Percentiles rank a stretch among this genome's conserved stretches.
Evolutionary conservation across 257 asterid genomes (phyloP).

Genomic region (Nicotiana knightiana): DNA sequence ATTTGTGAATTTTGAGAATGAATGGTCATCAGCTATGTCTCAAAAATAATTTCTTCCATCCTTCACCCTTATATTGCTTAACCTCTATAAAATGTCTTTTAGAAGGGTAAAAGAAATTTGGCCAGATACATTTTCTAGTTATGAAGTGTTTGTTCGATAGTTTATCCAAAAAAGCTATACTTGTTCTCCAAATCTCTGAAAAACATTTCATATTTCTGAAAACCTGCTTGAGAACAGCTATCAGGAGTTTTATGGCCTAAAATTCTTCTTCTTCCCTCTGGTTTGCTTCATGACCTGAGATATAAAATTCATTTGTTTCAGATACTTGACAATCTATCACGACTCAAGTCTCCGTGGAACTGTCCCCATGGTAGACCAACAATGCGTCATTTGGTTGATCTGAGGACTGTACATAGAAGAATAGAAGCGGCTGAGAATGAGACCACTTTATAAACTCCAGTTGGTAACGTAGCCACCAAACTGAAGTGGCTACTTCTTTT

Average conservation of each 20-base stretch:
- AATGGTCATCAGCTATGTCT: not conserved
- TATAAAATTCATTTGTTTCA: conserved; percentile 23
- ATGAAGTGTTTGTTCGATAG: too few relatives aligned
- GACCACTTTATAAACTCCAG: conserved; percentile 8
- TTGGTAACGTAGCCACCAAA: not conserved
- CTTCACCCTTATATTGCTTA: not conserved
- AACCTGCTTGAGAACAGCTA: too few relatives aligned
- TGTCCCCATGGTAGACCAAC: conserved; percentile 98
- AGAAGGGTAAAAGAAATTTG: not conserved
- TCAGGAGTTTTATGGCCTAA: not conserved
- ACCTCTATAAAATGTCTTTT: not conserved
- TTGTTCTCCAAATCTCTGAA: too few relatives aligned
- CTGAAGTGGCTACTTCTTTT: not conserved
- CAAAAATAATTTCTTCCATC: not conserved
- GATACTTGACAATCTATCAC: conserved; percentile 72
- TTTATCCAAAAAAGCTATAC: too few relatives aligned
- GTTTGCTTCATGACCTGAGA: not conserved
- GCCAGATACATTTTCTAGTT: too few relatives aligned
- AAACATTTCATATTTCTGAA: too few relatives aligned
- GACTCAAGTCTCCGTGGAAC: conserved; percentile 94
- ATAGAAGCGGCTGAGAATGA: conserved; percentile 29
- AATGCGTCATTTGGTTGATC: conserved; percentile 93
- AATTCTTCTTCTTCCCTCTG: not conserved
- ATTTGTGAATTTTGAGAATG: not conserved
- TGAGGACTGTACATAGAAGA: conserved; percentile 39